Base-by-base conservation (phyloP, 805 yeast genomes). In the Metschnikowia shivogae region DNA sequence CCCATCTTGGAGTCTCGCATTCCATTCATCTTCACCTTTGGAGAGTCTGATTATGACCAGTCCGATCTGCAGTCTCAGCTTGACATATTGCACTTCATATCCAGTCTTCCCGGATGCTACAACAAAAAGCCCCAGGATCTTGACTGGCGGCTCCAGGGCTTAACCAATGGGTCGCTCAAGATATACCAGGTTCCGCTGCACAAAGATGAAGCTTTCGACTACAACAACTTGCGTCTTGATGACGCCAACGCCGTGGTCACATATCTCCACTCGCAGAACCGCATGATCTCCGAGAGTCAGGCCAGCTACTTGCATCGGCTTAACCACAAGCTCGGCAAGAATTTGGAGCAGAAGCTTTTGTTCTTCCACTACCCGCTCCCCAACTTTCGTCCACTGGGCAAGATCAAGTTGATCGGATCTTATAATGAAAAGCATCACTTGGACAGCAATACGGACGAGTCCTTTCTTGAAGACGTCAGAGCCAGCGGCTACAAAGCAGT, bases 351-450 rank as follows among this genome's bases (percentile, higher is more conserved):
- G 50, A 68, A 65, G 52, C 51, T 71, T 20, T 47, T 65, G 5
- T 69, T 71, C 45, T 60, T 67, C 52, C 75, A 71, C 53, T 62
- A 64, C 47, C 75, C 76, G 4, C 56, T 71, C 11, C 74, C 74
- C 4, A 68, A 69, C 54, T 70, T 61, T 52, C 57, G 76, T 26
- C 76, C 76, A 2, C 42, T 29, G 22, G 75, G 74, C 1, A 59
- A 55, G 34, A 68, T 68, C 50, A 58, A 63, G 46, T 57, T 71
- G 36, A 58, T 71, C n/a, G 75, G 76, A 2, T 34, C 54, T 4
- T 71, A 70, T 47, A 61, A 65, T 45, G 68, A 68, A 41, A 68
- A 67, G 48, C 73, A 65, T 39, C 58, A 59, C 2, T 54, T 71
- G 34, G 49, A 55, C n/a, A 52, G 66, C 8, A 52, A 54, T 5